Conservation (phyloP, 2,329 filamentous ascomycete species). For the Colletotrichum falcatum region DNA sequence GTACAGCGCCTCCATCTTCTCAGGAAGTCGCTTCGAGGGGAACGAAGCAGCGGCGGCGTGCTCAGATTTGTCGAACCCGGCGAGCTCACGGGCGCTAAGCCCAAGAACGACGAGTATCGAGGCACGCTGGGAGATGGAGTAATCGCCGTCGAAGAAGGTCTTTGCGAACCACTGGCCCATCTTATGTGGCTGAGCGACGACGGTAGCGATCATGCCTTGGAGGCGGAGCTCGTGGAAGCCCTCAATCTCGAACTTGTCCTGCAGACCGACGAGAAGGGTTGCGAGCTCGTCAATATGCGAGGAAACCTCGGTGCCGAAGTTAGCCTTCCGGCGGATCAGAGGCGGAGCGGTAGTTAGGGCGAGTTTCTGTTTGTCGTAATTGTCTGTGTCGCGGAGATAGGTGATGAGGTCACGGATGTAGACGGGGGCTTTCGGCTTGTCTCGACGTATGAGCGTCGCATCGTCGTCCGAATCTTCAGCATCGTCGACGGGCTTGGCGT, state of each 20-base stretch:
- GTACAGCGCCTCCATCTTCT: slow-evolving; percentile 80
- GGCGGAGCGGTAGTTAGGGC: slow-evolving; percentile 80
- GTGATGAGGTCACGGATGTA: slow-evolving; percentile 88
- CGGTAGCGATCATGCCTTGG: slow-evolving; percentile 84
- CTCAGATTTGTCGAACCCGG: slow-evolving; percentile 75
- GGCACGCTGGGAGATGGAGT: slow-evolving; percentile 86
- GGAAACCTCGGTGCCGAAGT: slow-evolving; percentile 87
- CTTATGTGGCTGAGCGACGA: slow-evolving; percentile 79
- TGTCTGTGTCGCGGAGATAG: slow-evolving; percentile 83
- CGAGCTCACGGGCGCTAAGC: slow-evolving; percentile 84
- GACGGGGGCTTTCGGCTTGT: slow-evolving; percentile 87
- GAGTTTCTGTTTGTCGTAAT: slow-evolving; percentile 85
- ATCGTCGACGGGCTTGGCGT: slow-evolving; percentile 89
- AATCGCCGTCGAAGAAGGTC: slow-evolving; percentile 91
- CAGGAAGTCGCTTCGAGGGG: slow-evolving; percentile 83
- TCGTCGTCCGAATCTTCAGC: slow-evolving; percentile 94
- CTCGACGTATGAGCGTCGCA: slow-evolving; percentile 83
- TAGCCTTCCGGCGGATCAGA: slow-evolving; percentile 88
- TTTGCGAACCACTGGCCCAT: slow-evolving; percentile 89
- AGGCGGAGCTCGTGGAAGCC: slow-evolving; percentile 81
- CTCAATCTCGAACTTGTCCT: slow-evolving; percentile 87
- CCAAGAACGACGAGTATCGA: slow-evolving; percentile 86
- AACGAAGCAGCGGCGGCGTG: slow-evolving; percentile 69
- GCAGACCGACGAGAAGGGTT: slow-evolving; percentile 79
- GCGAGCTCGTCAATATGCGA: slow-evolving; percentile 88